phyloP scores from a whole-genome alignment of 805 yeast genomes.

The Ogataea parapolymorpha region DNA sequence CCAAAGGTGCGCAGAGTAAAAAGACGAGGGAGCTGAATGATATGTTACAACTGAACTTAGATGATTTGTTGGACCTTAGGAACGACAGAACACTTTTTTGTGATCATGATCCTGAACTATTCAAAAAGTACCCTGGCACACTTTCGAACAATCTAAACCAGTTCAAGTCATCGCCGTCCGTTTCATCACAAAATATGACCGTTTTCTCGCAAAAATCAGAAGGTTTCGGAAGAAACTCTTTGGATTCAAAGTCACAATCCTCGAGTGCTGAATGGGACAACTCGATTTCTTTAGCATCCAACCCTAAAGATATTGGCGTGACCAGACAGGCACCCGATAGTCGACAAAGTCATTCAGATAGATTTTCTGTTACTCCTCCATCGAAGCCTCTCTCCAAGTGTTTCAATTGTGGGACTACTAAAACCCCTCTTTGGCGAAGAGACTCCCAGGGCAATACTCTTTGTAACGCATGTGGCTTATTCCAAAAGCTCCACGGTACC shows the following conservation, averaged over 20 bases:
- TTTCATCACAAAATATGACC: conserved; percentile 23
- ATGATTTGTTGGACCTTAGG: conserved; percentile 26
- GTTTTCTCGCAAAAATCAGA: conserved; percentile 15
- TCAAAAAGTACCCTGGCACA: conserved; percentile 14
- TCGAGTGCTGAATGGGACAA: background rate
- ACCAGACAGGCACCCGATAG: too few relatives aligned
- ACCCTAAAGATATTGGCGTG: background rate
- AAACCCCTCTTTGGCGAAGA: conserved; percentile 62
- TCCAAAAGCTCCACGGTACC: conserved; percentile 58
- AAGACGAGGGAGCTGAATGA: conserved; percentile 6
- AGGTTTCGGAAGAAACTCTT: too few relatives aligned
- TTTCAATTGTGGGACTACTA: conserved; percentile 54
- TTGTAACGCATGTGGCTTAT: conserved; percentile 64
- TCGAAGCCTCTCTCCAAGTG: conserved; percentile 38
- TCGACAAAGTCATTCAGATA: background rate
- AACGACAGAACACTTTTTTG: conserved; percentile 22
- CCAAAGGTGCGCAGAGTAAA: conserved; percentile 9
- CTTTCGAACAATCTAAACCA: conserved; percentile 13
- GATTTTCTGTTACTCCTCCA: background rate
- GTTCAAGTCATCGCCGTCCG: conserved; percentile 23
- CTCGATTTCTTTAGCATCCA: background rate
- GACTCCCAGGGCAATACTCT: conserved; percentile 57
- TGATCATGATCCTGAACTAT: conserved; percentile 23
- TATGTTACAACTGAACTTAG: conserved; percentile 19
- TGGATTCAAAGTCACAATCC: background rate